phyloP scores from a whole-genome alignment of 345 rosid species.

The Syzygium aromaticum region DNA sequence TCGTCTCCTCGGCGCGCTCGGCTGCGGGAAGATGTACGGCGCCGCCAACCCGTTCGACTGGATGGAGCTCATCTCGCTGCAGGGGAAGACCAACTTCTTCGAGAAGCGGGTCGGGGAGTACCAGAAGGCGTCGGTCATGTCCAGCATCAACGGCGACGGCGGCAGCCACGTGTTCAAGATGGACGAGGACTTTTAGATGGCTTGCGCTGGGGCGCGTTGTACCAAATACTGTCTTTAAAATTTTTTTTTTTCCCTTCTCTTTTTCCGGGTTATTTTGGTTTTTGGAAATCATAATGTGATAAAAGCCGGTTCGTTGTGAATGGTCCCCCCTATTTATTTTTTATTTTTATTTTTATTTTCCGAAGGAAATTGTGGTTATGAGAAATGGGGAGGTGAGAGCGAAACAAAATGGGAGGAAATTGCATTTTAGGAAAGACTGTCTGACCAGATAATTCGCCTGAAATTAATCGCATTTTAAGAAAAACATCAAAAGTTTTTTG shows the following conservation, averaged over 20 bases:
- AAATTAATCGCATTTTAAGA: neutral
- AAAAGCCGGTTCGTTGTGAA: neutral
- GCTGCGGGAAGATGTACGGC: conserved; percentile 53
- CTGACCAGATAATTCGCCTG: neutral
- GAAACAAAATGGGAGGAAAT: neutral
- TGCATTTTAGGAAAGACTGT: neutral
- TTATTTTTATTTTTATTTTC: neutral
- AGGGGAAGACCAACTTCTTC: conserved; percentile 85
- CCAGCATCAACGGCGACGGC: conserved; percentile 46
- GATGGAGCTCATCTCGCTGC: conserved; percentile 86
- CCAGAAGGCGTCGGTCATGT: conserved; percentile 79
- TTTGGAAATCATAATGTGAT: neutral
- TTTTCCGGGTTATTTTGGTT: neutral
- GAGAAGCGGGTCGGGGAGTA: conserved; percentile 84
- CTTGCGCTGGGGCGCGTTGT: neutral
- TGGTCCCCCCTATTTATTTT: neutral
- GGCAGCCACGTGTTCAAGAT: conserved; percentile 55
- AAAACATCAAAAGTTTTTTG: neutral
- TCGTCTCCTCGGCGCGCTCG: conserved; percentile 58
- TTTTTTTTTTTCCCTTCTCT: neutral
- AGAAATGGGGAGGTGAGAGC: neutral
- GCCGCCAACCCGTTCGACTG: conserved; percentile 76
- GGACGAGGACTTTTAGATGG: conserved; percentile 62
- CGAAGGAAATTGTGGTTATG: neutral
- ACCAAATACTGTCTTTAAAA: neutral